Conservation (phyloP, 306 rosid genomes). For the Medicago arabica region DNA sequence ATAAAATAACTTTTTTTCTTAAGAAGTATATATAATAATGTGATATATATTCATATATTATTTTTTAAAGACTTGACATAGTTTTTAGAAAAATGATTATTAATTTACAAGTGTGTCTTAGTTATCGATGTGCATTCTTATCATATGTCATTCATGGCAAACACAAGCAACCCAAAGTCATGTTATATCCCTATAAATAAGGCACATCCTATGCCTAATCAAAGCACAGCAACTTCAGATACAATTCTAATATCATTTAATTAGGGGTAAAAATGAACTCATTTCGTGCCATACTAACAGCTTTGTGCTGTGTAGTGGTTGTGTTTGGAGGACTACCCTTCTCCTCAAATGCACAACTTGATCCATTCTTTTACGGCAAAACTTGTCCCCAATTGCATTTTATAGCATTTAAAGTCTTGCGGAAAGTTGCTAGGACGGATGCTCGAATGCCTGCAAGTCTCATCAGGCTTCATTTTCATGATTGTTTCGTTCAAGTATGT, state of each 20-base stretch:
- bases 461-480: constrained; percentile 65
- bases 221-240: background rate
- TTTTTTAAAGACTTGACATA: background rate
- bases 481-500: constrained; percentile 55
- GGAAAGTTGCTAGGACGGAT: constrained; percentile 33
- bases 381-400: background rate
- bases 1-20: too few species aligned
- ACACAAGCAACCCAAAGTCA: background rate
- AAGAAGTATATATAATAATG: too few species aligned
- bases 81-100: background rate
- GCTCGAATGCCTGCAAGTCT: constrained; percentile 53
- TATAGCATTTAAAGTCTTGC: background rate
- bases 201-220: background rate
- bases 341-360: constrained; percentile 44
- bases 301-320: constrained; percentile 17
- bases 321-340: constrained; percentile 43
- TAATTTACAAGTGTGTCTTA: background rate
- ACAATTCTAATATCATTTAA: background rate
- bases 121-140: background rate
- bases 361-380: background rate
- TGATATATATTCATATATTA: background rate
- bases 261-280: constrained; percentile 26
- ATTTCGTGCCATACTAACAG: background rate
- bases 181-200: constrained; percentile 8
- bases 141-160: background rate